A percentile compares a stretch with the other conserved stretches of the same genome.
Evolutionary conservation across 2,329 filamentous ascomycete genomes (phyloP).

Genomic region (Ceratocystis eucalypticola): DNA sequence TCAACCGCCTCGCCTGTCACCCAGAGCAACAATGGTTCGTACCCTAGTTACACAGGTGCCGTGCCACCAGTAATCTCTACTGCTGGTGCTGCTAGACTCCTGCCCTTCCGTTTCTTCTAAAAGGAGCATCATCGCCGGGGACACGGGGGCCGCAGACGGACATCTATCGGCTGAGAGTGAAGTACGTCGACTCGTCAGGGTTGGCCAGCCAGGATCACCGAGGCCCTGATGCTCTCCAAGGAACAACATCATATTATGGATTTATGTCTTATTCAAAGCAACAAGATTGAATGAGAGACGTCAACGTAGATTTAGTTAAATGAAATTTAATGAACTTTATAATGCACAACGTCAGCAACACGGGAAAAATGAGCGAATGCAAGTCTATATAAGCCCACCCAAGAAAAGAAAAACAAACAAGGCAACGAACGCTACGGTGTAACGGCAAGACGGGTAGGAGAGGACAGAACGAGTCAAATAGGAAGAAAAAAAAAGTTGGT

Average conservation of each 20-base stretch:
- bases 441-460: too few relatives aligned
- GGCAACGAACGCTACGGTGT: neutral
- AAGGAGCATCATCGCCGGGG: neutral
- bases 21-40: slow-evolving; percentile 8
- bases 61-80: slow-evolving; percentile 10
- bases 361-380: neutral
- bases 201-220: too few relatives aligned
- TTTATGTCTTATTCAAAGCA: neutral
- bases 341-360: neutral
- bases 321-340: neutral
- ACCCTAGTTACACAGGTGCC: slow-evolving; percentile 2
- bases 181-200: too few relatives aligned
- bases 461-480: too few relatives aligned
- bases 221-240: too few relatives aligned
- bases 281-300: neutral
- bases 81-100: slow-evolving; percentile 13
- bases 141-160: neutral
- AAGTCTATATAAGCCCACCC: slow-evolving; percentile 1
- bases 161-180: neutral
- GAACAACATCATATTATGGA: neutral
- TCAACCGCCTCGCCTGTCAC: neutral
- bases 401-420: neutral
- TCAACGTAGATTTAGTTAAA: neutral
- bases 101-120: slow-evolving; percentile 9
- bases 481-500: too few relatives aligned